phyloP scores from a whole-genome alignment of 192 early-diverging fungal genomes.

The Coemansia sp. region DNA sequence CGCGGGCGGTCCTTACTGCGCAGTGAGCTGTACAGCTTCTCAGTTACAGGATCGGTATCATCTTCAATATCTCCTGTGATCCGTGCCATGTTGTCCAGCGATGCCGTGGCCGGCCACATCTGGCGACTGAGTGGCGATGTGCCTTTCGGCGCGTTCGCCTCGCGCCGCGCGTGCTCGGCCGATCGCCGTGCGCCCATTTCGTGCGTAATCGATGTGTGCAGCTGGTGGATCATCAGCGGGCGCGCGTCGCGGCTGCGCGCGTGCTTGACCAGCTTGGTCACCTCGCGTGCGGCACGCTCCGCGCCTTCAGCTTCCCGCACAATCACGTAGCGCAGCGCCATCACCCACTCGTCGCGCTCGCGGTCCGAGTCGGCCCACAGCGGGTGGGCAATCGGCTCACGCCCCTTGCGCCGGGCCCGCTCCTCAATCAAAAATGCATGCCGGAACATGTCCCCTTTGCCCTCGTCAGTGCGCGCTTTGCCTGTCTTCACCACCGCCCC shows the following conservation, averaged over 20 bases:
- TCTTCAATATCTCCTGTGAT: constrained; percentile 3
- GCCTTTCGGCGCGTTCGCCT: constrained; percentile 37
- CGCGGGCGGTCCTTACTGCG: constrained; percentile 16
- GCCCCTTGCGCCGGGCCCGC: constrained; percentile 60
- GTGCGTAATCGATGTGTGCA: constrained; percentile 51
- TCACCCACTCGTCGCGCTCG: constrained; percentile 91
- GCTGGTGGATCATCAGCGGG: constrained; percentile 53
- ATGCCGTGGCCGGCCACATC: constrained; percentile 34
- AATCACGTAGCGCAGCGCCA: constrained; percentile 62
- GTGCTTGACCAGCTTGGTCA: constrained; percentile 40
- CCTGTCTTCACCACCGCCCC: constrained; percentile 57
- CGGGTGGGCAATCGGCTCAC: constrained; percentile 67
- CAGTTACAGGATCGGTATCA: constrained; percentile 8
- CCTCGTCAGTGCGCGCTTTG: constrained; percentile 25
- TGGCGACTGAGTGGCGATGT: constrained; percentile 48
- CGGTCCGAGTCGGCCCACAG: constrained; percentile 85
- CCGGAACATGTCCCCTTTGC: constrained; percentile 65
- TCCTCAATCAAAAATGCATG: constrained; percentile 88
- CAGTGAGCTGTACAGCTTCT: constrained; percentile 9
- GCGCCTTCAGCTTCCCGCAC: constrained; percentile 46
- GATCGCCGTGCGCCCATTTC: constrained; percentile 49
- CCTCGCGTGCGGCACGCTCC: constrained; percentile 48
- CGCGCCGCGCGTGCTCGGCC: constrained; percentile 35
- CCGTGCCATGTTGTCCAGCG: constrained; percentile 19
- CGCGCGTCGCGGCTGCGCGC: constrained; percentile 39